These are phyloP conservation scores for Pseudogymnoascus pannorum DNA, from an alignment of 2,329 filamentous ascomycete species.

Conservation along the genomic window DNA sequence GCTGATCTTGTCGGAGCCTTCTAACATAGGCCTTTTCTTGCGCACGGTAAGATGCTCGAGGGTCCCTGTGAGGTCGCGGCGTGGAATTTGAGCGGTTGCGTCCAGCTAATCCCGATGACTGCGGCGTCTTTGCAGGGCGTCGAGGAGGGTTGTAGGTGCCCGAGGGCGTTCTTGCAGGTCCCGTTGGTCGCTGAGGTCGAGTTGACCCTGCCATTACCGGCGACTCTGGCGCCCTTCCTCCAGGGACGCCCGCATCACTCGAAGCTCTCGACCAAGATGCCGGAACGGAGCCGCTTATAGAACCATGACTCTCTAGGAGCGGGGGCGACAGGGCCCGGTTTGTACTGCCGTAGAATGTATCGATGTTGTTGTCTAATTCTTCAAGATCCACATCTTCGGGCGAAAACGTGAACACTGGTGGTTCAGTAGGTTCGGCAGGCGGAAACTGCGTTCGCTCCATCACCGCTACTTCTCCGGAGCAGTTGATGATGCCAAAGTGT, in stretches of 20 bases:
- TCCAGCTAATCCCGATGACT: constrained; percentile 36
- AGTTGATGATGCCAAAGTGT: neutral
- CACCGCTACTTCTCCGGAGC: neutral
- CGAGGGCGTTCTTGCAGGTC: constrained; percentile 65
- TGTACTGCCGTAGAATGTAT: constrained; percentile 12
- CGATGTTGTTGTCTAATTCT: neutral
- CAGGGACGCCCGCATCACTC: constrained; percentile 28
- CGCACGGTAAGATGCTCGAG: constrained; percentile 66
- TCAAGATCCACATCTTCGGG: neutral
- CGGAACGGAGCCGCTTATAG: constrained; percentile 23
- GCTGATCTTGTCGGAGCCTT: constrained; percentile 73
- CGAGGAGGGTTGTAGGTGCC: constrained; percentile 67
- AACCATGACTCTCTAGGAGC: constrained; percentile 21
- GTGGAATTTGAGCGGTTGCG: constrained; percentile 47
- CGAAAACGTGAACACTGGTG: constrained; percentile 5
- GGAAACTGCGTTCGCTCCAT: constrained; percentile 6
- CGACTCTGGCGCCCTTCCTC: constrained; percentile 17
- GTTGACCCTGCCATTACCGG: constrained; percentile 40
- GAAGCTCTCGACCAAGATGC: constrained; percentile 35
- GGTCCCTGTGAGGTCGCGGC: constrained; percentile 41
- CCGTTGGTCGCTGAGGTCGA: constrained; percentile 60
- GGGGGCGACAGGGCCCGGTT: constrained; percentile 19
- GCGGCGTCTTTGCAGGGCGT: constrained; percentile 41
- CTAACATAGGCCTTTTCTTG: constrained; percentile 95
- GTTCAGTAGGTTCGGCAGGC: constrained; percentile 2